These are phyloP conservation scores for Podospora comata DNA, from an alignment of 495 filamentous ascomycete genomes.

Conservation along the genomic window DNA sequence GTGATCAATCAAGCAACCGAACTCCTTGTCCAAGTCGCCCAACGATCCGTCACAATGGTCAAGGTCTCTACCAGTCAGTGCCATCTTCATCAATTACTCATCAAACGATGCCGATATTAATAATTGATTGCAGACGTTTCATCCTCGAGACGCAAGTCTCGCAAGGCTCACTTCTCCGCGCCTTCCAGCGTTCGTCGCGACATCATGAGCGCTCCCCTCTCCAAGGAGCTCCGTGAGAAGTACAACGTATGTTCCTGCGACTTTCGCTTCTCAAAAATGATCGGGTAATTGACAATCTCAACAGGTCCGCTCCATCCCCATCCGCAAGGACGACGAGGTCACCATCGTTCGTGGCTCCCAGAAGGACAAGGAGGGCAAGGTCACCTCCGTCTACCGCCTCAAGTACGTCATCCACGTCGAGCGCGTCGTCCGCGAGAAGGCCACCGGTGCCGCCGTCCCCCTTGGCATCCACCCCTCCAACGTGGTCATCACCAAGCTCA, in stretches of 20 bases:
- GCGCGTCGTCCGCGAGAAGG: constrained; percentile 90
- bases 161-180: constrained; percentile 93
- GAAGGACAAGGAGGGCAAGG: constrained; percentile 95
- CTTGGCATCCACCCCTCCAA: constrained; percentile 88
- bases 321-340: constrained; percentile 98
- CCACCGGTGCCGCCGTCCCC: constrained; percentile 84
- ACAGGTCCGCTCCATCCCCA: constrained; percentile 91
- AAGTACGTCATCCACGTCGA: constrained; percentile 94
- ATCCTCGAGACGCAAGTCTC: constrained; percentile 90
- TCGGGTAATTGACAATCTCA: not conserved
- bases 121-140: constrained; percentile 34
- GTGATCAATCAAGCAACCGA: constrained; percentile 30
- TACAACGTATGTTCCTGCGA: constrained; percentile 64
- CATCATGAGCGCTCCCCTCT: constrained; percentile 91
- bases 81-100: constrained; percentile 1
- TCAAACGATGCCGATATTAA: constrained; percentile 15
- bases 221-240: constrained; percentile 94
- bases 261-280: too few species aligned
- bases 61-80: constrained; percentile 36
- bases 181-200: constrained; percentile 86
- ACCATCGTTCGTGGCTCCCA: constrained; percentile 78
- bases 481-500: constrained; percentile 94
- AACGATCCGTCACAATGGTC: constrained; percentile 36
- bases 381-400: constrained; percentile 94
- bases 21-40: constrained; percentile 30